Base-by-base conservation (phyloP, 106 monocot genomes). In the Posidonia australis region DNA sequence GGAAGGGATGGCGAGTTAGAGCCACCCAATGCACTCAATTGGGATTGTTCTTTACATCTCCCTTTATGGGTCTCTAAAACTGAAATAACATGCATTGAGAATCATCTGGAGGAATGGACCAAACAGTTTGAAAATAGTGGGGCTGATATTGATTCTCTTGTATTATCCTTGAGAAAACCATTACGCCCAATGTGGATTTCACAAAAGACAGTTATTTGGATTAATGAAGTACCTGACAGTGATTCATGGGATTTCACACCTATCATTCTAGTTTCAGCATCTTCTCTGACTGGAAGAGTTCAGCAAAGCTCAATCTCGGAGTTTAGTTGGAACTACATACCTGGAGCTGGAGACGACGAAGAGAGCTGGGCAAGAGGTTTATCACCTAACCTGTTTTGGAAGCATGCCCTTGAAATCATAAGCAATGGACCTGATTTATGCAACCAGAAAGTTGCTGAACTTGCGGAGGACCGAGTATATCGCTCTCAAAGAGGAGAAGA, bases 271-370 rank as follows among this genome's bases (percentile, higher is more conserved):
- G 66, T 98, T 54, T 90, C 96, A 9, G 82, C 90, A 24, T 96
- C 96, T 58, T 82, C 80, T 68, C 45, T 78, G 49, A 70, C 75
- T 62, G 80, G 84, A 60, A 58, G 63, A 21, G 16, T 59, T 63
- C 80, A 77, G 47, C 77, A 78, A 64, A 80, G 72, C 55, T 80
- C 69, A 57, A 69, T 68, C 24, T 87, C 82, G 21, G 82, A 82
- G 30, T 98, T 84, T 61, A 90, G 90, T 72, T 98, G 96, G 96
- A 80, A 79, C 60, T 90, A 98, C 63, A 90, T 98, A 70, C 77
- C 96, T 58, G 96, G 96, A 60, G 90, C 96, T 43, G 96, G 96
- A 60, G 96, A 98, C 64, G 90, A 90, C 71, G 90, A 98, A 77
- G 96, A 98, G 52, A 90, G 96, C 54, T 98, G 96, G 96, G 82